These are phyloP conservation scores for Annona squamosa DNA, from an alignment of 164 flowering plant species.

Conservation along the genomic window DNA sequence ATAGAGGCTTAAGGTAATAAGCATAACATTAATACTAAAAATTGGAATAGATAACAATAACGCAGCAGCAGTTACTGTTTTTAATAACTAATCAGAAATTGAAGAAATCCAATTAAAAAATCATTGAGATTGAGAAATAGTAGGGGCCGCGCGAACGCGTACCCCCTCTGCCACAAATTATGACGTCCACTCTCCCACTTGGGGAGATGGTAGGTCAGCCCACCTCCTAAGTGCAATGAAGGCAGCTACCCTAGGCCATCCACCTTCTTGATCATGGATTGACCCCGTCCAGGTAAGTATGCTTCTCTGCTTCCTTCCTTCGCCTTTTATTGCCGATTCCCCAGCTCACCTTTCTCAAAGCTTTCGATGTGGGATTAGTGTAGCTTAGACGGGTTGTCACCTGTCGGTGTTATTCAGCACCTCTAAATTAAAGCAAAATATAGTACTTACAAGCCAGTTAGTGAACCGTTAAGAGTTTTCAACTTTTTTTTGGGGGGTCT, in stretches of 20 bases:
- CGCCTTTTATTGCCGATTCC: neutral
- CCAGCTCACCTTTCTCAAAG: neutral
- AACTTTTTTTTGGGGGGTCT: too few species aligned
- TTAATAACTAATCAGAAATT: too few species aligned
- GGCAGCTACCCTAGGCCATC: slow-evolving; percentile 20
- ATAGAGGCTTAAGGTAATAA: too few species aligned
- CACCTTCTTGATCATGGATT: slow-evolving; percentile 21
- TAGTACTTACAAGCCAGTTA: too few species aligned
- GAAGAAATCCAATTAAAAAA: too few species aligned
- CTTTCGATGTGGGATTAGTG: neutral
- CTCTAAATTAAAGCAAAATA: too few species aligned
- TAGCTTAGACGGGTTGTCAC: too few species aligned
- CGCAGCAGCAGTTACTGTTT: too few species aligned
- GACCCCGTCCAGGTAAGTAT: slow-evolving; percentile 28
- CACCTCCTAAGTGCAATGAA: slow-evolving; percentile 17
- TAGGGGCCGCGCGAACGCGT: slow-evolving; percentile 4
- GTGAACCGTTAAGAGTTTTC: too few species aligned
- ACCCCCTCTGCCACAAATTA: slow-evolving; percentile 7
- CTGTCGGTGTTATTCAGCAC: too few species aligned
- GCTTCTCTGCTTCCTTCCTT: neutral
- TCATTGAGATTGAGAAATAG: neutral
- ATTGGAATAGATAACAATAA: too few species aligned
- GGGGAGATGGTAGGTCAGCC: slow-evolving; percentile 6
- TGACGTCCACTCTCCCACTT: slow-evolving; percentile 12
- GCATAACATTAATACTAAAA: too few species aligned